Evolutionary conservation across 441 rosid species (phyloP).

Genomic region (Jatropha multifida): DNA sequence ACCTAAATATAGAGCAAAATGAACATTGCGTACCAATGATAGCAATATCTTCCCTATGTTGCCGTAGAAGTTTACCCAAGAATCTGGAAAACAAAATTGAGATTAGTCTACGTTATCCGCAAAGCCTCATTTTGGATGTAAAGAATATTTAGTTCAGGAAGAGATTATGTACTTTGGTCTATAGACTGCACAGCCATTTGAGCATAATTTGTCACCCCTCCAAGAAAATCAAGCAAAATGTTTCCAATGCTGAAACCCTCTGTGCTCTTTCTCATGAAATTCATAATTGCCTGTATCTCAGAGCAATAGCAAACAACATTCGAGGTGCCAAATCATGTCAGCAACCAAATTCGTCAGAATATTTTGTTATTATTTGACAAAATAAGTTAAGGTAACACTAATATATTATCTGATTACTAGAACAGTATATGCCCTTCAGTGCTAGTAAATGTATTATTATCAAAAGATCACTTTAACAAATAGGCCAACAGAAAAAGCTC

Average conservation of each 20-base stretch:
- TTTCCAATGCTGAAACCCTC: conserved; percentile 90
- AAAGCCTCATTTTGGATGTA: conserved; percentile 4
- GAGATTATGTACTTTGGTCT: conserved; percentile 67
- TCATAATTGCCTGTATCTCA: conserved; percentile 67
- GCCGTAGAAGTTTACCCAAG: conserved; percentile 97
- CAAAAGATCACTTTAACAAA: not conserved
- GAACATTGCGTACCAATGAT: conserved; percentile 59
- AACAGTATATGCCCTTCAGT: no score
- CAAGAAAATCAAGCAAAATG: conserved; percentile 81
- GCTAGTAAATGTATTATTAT: no score
- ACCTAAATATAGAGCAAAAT: not conserved
- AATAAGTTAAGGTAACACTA: not conserved
- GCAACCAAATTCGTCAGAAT: not conserved
- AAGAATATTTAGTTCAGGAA: conserved; percentile 20
- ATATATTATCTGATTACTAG: not conserved
- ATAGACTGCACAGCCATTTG: conserved; percentile 81
- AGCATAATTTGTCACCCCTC: conserved; percentile 70
- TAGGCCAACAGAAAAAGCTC: not conserved
- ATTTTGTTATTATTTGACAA: not conserved
- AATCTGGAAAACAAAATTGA: conserved; percentile 48
- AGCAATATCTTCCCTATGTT: conserved; percentile 84
- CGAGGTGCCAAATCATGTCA: not conserved
- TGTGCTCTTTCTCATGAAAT: conserved; percentile 84
- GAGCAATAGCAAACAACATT: conserved; percentile 7
- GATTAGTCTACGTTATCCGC: conserved; percentile 13